Evolutionary conservation across 768 basidiomycete genomes (phyloP).

Genomic region (Melanogaster broomeanus): DNA sequence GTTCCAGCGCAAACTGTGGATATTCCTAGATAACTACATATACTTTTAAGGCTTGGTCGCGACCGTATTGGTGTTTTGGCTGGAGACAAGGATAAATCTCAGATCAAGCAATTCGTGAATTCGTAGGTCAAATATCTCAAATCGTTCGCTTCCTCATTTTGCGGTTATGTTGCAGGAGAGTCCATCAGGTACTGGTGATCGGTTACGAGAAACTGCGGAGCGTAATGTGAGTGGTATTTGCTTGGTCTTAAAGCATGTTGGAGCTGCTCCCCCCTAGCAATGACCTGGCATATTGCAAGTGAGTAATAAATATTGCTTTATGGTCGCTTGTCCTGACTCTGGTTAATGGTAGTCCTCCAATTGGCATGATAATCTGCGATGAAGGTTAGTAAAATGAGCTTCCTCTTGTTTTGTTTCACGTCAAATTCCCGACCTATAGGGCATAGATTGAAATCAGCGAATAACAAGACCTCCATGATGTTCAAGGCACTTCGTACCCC

Average conservation of each 20-base stretch:
- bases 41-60: slow-evolving; percentile 48
- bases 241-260: neutral
- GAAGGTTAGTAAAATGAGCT: slow-evolving; percentile 58
- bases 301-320: slow-evolving; percentile 22
- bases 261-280: slow-evolving; percentile 36
- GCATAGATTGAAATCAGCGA: slow-evolving; percentile 90
- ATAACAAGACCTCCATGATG: slow-evolving; percentile 86
- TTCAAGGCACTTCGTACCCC: slow-evolving; percentile 77
- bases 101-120: slow-evolving; percentile 72
- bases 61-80: slow-evolving; percentile 59
- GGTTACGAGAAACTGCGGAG: slow-evolving; percentile 91
- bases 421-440: slow-evolving; percentile 43
- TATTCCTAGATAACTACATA: neutral
- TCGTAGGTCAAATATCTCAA: slow-evolving; percentile 46
- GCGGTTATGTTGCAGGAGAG: slow-evolving; percentile 44
- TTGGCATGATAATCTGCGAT: slow-evolving; percentile 93
- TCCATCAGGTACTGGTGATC: slow-evolving; percentile 87
- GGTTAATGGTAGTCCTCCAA: slow-evolving; percentile 63
- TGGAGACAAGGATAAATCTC: slow-evolving; percentile 57
- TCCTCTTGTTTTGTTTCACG: neutral
- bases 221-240: slow-evolving; percentile 61
- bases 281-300: slow-evolving; percentile 68
- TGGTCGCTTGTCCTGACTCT: neutral
- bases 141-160: neutral
- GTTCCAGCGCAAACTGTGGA: slow-evolving; percentile 26